Percentiles rank a stretch among this genome's conserved stretches.
Evolutionary conservation across 768 basidiomycete species (phyloP).

Genomic region (Neoboletus brunneissimus): DNA sequence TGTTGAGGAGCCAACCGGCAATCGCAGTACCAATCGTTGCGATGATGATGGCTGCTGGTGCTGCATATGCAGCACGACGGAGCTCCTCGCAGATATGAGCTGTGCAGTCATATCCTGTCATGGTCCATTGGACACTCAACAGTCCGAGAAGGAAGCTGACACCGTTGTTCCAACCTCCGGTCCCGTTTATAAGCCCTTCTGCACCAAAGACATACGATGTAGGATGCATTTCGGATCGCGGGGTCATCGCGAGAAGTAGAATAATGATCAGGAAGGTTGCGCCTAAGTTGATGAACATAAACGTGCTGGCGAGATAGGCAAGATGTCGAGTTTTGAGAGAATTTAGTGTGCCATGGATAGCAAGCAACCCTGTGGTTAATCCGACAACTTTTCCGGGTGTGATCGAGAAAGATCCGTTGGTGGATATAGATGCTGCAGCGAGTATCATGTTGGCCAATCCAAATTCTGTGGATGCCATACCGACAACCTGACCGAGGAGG

Average conservation of each 20-base stretch:
- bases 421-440: constrained; percentile 24
- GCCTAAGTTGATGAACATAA: constrained; percentile 47
- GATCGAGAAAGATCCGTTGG: constrained; percentile 34
- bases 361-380: constrained; percentile 38
- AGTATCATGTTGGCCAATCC: constrained; percentile 38
- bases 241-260: constrained; percentile 42
- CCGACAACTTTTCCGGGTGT: constrained; percentile 41
- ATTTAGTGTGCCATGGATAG: constrained; percentile 43
- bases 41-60: constrained; percentile 43
- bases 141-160: constrained; percentile 46
- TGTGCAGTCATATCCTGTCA: constrained; percentile 34
- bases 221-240: constrained; percentile 52
- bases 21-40: constrained; percentile 46
- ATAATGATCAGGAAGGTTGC: constrained; percentile 42
- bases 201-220: constrained; percentile 56
- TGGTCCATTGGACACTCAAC: constrained; percentile 48
- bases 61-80: constrained; percentile 48
- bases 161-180: constrained; percentile 42
- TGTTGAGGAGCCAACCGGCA: constrained; percentile 67
- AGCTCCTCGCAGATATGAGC: constrained; percentile 43
- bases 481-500: constrained; percentile 24
- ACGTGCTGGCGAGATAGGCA: constrained; percentile 32
- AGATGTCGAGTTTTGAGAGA: constrained; percentile 42
- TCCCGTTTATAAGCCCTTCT: constrained; percentile 36
- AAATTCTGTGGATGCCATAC: constrained; percentile 36